Evolutionary conservation across 371 early-diverging fungal genomes (phyloP).

Genomic region (Homolaphlyctis polyrhiza): DNA sequence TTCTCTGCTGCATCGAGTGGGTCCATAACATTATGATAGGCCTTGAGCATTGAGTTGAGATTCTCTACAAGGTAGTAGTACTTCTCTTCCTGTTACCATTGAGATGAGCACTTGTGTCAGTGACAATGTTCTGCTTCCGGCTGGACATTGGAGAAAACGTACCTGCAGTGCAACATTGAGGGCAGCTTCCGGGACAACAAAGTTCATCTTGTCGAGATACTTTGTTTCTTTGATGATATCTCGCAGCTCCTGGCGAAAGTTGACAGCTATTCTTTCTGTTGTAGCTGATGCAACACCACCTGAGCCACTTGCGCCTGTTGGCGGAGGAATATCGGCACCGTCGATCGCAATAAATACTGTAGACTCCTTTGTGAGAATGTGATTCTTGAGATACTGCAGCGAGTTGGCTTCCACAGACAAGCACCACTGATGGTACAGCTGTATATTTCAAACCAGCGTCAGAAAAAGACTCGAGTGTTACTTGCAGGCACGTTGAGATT

Average conservation of each 20-base stretch:
- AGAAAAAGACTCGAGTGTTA: too few species aligned
- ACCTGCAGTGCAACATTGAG: constrained; percentile 56
- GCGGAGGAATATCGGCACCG: not conserved
- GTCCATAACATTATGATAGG: constrained; percentile 40
- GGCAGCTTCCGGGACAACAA: constrained; percentile 48
- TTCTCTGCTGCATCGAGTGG: constrained; percentile 43
- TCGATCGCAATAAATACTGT: not conserved
- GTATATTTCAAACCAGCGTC: not conserved
- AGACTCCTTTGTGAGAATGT: constrained; percentile 36
- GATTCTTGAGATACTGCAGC: constrained; percentile 44
- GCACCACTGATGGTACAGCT: constrained; percentile 51
- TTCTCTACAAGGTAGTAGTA: constrained; percentile 46
- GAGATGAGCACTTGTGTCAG: not conserved
- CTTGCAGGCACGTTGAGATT: too few species aligned
- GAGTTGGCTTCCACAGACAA: constrained; percentile 46
- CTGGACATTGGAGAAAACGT: not conserved
- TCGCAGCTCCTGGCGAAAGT: constrained; percentile 47
- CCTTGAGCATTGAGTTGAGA: constrained; percentile 38
- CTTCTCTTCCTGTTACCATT: constrained; percentile 44
- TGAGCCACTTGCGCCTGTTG: not conserved
- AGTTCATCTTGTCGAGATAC: constrained; percentile 52
- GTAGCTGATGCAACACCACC: not conserved
- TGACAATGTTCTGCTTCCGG: not conserved
- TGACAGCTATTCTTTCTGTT: constrained; percentile 35
- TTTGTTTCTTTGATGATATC: constrained; percentile 58